Evolutionary conservation across 306 rosid species (phyloP).

Genomic region (Purshia tridentata): DNA sequence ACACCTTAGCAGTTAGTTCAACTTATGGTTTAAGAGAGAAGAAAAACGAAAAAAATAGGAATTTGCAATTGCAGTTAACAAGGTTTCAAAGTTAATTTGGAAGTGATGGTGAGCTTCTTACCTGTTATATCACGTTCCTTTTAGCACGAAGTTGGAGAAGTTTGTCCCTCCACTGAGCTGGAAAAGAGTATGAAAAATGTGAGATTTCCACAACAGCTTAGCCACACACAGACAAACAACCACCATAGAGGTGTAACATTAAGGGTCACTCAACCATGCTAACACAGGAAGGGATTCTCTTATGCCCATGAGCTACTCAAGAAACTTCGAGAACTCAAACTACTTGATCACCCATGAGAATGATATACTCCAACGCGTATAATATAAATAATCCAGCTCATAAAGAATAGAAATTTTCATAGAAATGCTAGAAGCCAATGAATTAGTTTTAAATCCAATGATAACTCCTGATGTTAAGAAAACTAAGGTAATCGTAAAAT

Average conservation of each 20-base stretch:
- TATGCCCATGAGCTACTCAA: too few relatives aligned
- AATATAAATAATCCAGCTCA: too few relatives aligned
- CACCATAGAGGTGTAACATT: not conserved
- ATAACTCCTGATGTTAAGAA: too few relatives aligned
- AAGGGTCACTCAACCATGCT: not conserved
- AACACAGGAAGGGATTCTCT: not conserved
- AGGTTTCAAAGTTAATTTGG: not conserved
- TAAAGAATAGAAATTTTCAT: too few relatives aligned
- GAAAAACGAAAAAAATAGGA: not conserved
- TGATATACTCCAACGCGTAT: too few relatives aligned
- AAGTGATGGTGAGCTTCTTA: not conserved
- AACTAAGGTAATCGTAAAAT: too few relatives aligned
- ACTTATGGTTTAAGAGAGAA: not conserved
- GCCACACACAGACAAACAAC: not conserved
- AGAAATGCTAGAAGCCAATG: too few relatives aligned
- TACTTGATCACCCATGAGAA: not conserved
- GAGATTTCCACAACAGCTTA: not conserved
- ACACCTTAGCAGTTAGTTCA: not conserved
- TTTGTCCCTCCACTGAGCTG: constrained; percentile 72
- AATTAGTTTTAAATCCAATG: too few relatives aligned
- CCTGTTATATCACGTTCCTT: constrained; percentile 49
- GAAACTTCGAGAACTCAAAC: not conserved
- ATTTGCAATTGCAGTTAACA: not conserved
- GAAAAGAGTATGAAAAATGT: not conserved
- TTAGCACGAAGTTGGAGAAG: constrained; percentile 53